These are phyloP conservation scores for Microbotryum intermedium DNA, from an alignment of 1,284 basidiomycete genomes.

Conservation along the genomic window DNA sequence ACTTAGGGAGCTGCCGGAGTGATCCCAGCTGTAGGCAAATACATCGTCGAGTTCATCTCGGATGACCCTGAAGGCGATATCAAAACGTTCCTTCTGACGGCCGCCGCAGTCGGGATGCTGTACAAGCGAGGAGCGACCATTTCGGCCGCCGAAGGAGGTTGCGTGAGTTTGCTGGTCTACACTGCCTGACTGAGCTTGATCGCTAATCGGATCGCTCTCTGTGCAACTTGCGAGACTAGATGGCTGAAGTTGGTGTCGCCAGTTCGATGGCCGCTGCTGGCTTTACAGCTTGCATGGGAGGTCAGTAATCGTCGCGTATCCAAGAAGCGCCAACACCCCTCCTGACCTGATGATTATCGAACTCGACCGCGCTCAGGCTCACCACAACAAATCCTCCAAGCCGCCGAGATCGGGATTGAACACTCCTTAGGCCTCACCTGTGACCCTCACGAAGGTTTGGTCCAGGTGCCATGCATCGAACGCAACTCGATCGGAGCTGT, in stretches of 20 bases:
- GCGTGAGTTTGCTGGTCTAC: background rate
- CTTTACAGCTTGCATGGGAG: slow-evolving; percentile 87
- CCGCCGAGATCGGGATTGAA: slow-evolving; percentile 63
- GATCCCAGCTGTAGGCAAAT: slow-evolving; percentile 70
- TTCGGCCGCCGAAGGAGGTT: slow-evolving; percentile 80
- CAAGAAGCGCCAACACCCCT: background rate
- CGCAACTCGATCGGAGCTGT: slow-evolving; percentile 49
- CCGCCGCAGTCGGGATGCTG: slow-evolving; percentile 85
- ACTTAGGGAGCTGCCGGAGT: slow-evolving; percentile 56
- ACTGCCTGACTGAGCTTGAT: slow-evolving; percentile 8
- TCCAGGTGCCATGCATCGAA: slow-evolving; percentile 90
- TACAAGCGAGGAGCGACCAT: slow-evolving; percentile 97
- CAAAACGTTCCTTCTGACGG: slow-evolving; percentile 75
- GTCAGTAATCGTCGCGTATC: slow-evolving; percentile 41
- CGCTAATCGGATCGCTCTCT: background rate
- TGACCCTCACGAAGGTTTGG: slow-evolving; percentile 83
- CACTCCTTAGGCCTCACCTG: slow-evolving; percentile 67
- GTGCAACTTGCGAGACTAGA: slow-evolving; percentile 40
- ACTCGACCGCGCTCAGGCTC: slow-evolving; percentile 32
- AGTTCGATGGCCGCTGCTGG: slow-evolving; percentile 88
- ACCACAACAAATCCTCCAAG: slow-evolving; percentile 50
- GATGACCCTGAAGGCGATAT: slow-evolving; percentile 81
- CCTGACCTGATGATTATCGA: background rate
- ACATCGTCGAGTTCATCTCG: slow-evolving; percentile 79
- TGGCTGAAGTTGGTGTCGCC: slow-evolving; percentile 49